These are phyloP conservation scores for Ascosphaera aggregata DNA, from an alignment of 2,329 filamentous ascomycete species.

Conservation along the genomic window DNA sequence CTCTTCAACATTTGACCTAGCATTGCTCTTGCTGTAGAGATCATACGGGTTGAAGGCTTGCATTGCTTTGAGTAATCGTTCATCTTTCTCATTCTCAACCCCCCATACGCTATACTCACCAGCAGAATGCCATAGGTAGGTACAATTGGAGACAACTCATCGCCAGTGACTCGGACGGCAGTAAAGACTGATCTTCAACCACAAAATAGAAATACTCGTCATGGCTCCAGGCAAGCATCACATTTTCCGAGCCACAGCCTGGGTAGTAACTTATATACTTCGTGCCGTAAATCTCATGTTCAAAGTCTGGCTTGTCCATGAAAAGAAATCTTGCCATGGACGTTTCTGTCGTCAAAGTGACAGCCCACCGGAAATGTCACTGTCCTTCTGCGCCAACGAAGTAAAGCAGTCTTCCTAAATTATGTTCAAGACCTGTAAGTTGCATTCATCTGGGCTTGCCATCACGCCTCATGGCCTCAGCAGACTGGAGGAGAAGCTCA, in stretches of 20 bases:
- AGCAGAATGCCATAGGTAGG: conserved; percentile 76
- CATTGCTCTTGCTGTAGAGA: conserved; percentile 77
- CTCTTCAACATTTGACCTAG: conserved; percentile 48
- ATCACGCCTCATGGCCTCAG: conserved; percentile 72
- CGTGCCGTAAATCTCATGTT: conserved; percentile 48
- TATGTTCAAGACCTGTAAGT: conserved; percentile 23
- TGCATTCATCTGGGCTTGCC: conserved; percentile 26
- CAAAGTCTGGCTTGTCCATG: conserved; percentile 47
- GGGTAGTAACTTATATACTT: conserved; percentile 57
- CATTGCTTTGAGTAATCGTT: conserved; percentile 57
- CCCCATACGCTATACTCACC: conserved; percentile 60
- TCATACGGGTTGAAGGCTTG: conserved; percentile 81
- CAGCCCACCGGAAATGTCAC: conserved; percentile 32
- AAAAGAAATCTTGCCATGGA: conserved; percentile 58
- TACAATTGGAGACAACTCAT: conserved; percentile 88
- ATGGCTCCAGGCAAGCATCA: conserved; percentile 68
- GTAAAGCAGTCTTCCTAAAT: conserved; percentile 23
- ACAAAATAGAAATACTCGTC: conserved; percentile 43
- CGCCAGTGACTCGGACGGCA: conserved; percentile 61
- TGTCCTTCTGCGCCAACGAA: conserved; percentile 56
- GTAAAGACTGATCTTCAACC: conserved; percentile 54
- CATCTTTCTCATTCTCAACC: conserved; percentile 63
- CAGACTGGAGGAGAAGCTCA: conserved; percentile 69
- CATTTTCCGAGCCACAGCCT: conserved; percentile 60
- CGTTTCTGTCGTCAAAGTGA: conserved; percentile 41